These are phyloP conservation scores for Croton setiger DNA, from an alignment of 441 rosid genomes.

Conservation along the genomic window DNA sequence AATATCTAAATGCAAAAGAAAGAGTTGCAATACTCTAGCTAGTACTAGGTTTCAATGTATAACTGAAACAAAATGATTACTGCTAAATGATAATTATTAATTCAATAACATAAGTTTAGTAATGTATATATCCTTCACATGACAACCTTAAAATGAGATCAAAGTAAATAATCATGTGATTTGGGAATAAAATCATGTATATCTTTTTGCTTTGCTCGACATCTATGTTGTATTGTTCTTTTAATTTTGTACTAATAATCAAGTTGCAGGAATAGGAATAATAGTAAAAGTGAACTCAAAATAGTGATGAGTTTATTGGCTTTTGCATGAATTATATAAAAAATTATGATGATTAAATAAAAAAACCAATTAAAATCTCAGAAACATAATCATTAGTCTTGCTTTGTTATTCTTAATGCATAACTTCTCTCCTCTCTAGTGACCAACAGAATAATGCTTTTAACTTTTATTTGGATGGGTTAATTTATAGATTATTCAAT, in stretches of 20 bases:
- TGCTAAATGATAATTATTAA: neutral
- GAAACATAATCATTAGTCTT: slow-evolving; percentile 29
- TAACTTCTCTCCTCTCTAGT: no score
- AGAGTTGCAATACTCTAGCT: neutral
- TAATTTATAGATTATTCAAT: no score
- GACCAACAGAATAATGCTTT: no score
- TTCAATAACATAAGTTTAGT: neutral
- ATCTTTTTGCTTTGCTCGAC: neutral
- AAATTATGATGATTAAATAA: slow-evolving; percentile 20
- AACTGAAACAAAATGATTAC: neutral
- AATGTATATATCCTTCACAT: neutral
- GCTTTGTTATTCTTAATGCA: slow-evolving; percentile 19
- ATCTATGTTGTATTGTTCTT: neutral
- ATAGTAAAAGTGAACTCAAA: neutral
- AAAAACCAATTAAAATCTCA: slow-evolving; percentile 17
- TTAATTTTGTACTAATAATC: neutral
- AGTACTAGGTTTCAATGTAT: neutral
- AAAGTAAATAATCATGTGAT: slow-evolving; percentile 18
- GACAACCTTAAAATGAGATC: neutral
- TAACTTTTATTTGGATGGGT: no score
- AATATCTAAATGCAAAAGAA: slow-evolving; percentile 6
- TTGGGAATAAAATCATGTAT: slow-evolving; percentile 6
- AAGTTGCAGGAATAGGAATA: neutral
- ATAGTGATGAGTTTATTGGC: neutral
- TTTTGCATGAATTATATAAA: slow-evolving; percentile 4